These are phyloP conservation scores for Blastobotrys capitulatus DNA, from an alignment of 1,139 yeast genomes.

Conservation along the genomic window DNA sequence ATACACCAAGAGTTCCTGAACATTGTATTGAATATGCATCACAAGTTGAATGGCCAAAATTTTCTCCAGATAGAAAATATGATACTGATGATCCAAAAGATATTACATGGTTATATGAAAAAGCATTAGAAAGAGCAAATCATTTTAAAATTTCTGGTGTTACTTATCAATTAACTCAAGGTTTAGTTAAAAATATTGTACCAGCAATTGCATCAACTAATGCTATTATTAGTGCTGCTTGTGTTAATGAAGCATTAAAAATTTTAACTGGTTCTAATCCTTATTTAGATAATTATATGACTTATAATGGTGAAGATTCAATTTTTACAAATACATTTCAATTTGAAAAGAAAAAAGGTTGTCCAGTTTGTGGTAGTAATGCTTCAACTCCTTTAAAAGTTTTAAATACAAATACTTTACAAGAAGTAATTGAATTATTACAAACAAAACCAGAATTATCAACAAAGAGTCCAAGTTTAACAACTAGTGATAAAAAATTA, in stretches of 20 bases:
- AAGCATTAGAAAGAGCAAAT: constrained; percentile 55
- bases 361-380: constrained; percentile 68
- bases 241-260: constrained; percentile 85
- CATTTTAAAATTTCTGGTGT: constrained; percentile 66
- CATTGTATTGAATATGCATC: constrained; percentile 94
- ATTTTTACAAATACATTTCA: constrained; percentile 69
- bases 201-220: constrained; percentile 96
- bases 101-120: constrained; percentile 56
- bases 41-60: constrained; percentile 66
- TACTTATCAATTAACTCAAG: constrained; percentile 65
- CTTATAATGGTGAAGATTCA: constrained; percentile 77
- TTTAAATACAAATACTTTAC: constrained; percentile 38
- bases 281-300: constrained; percentile 71
- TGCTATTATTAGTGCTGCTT: constrained; percentile 86
- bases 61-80: constrained; percentile 39
- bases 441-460: constrained; percentile 35
- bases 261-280: constrained; percentile 66
- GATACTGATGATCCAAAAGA: constrained; percentile 71
- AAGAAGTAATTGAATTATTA: constrained; percentile 43
- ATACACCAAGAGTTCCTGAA: constrained; percentile 88
- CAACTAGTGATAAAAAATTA: constrained; percentile 40
- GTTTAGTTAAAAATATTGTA: constrained; percentile 85
- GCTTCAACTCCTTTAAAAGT: constrained; percentile 36
- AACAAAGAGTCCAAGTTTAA: constrained; percentile 47
- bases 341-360: constrained; percentile 53